Evolutionary conservation across 2,329 filamentous ascomycete genomes (phyloP), one percentile per base, ranked within the genome.

Genomic region (Juglanconis oblonga): DNA sequence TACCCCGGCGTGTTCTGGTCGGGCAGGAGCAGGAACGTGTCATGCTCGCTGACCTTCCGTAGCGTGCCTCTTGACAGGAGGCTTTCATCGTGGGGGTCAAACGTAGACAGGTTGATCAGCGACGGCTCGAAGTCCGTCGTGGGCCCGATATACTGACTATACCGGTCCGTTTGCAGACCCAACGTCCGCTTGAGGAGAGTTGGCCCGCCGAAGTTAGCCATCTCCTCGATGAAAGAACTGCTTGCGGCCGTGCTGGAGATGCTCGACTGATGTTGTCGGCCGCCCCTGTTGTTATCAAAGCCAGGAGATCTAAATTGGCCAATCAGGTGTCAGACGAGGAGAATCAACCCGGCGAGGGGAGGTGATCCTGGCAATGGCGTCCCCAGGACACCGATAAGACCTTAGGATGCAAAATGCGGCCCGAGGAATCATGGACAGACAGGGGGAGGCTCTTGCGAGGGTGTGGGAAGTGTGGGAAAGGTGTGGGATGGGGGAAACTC

Each of bases 101-200:
- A 93, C 5, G 87, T 82, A 29, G 90, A 92, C 29, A 94, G 81
- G 67, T 91, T 90, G 74, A 94, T 91, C 57, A 95, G 80, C n/a
- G 88, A 88, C 14, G 90, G 89, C 71, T 95, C 91, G 70, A 93
- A 91, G 68, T 92, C 89, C 54, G 90, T 92, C 54, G 90, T 94
- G 60, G 89, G 85, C 32, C 91, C 91, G 67, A 95, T 91, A 70
- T 94, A 91, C 74, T 91, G 89, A 75, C 89, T 92, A 72, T 89
- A 92, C 62, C 89, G 86, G 72, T 91, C 88, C 69, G 85, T 79
- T 71, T 94, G 90, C 66, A 95, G 81, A 62, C 91, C 91, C 60
- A 95, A 78, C 14, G 87, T 89, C 70, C 86, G 82, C 73, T 87
- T 87, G 60, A 90, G 78, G 67, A 88, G 77, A 60, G 84, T 86